Evolutionary conservation across 2,329 filamentous ascomycete species (phyloP).

Genomic region (Penicillium sp.): DNA sequence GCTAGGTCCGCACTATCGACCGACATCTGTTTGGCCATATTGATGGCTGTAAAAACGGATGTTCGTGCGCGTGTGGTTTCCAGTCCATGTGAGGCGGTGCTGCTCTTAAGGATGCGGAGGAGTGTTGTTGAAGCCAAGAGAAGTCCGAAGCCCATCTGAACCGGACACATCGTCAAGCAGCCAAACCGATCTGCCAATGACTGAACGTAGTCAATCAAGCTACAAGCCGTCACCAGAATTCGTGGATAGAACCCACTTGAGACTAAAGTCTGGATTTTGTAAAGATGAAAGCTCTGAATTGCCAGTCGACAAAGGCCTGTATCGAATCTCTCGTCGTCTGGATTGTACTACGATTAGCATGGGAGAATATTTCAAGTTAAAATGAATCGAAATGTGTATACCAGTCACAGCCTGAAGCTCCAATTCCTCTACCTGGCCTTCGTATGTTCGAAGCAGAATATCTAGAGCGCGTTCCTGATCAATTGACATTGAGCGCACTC

Average conservation of each 20-base stretch:
- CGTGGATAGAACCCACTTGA: constrained; percentile 32
- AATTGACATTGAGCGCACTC: constrained; percentile 40
- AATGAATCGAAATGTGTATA: constrained; percentile 16
- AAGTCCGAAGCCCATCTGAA: constrained; percentile 34
- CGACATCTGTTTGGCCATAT: constrained; percentile 44
- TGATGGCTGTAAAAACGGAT: constrained; percentile 42
- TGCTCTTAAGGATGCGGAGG: constrained; percentile 45
- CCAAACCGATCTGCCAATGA: constrained; percentile 24
- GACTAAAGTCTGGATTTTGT: constrained; percentile 34
- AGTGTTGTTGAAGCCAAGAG: constrained; percentile 38
- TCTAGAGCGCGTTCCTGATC: constrained; percentile 46
- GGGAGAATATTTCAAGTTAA: too few relatives aligned
- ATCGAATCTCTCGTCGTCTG: constrained; percentile 39
- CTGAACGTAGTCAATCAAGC: constrained; percentile 35
- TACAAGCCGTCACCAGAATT: constrained; percentile 35
- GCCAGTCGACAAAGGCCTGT: constrained; percentile 35
- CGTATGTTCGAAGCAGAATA: constrained; percentile 41
- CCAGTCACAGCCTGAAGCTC: constrained; percentile 38
- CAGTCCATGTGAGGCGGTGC: constrained; percentile 29
- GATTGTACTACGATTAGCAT: background rate
- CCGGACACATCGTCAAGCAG: constrained; percentile 28
- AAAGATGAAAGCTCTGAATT: constrained; percentile 43
- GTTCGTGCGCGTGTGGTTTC: constrained; percentile 39
- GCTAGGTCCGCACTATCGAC: constrained; percentile 41
- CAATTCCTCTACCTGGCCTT: constrained; percentile 41